Percentiles rank a stretch among this genome's conserved stretches.
Conservation (phyloP, 371 early-diverging fungal genomes). For the Blyttiomyces sp. region DNA sequence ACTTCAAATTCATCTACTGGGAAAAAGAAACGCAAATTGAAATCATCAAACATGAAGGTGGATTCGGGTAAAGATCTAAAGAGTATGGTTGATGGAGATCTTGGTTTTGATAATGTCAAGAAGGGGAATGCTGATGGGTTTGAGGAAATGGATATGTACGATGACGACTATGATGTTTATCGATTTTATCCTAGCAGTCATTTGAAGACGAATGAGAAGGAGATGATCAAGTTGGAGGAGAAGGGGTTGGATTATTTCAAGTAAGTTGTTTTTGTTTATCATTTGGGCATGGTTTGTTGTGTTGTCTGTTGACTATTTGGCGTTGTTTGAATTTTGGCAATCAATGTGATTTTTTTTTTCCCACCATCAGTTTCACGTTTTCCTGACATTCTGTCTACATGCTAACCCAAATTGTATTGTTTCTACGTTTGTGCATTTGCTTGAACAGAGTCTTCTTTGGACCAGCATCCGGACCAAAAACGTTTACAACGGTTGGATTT, state of each 20-base stretch:
- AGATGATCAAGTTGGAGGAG: not conserved
- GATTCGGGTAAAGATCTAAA: too few species aligned
- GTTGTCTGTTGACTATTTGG: too few species aligned
- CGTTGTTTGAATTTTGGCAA: not conserved
- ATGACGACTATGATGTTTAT: not conserved
- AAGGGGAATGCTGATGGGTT: too few species aligned
- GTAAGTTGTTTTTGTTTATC: not conserved
- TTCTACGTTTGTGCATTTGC: not conserved
- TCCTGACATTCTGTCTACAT: not conserved
- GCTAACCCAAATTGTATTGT: not conserved
- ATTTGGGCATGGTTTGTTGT: too few species aligned
- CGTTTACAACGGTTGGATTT: conserved; percentile 27
- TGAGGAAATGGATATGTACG: too few species aligned
- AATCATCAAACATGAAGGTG: too few species aligned
- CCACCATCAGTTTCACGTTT: too few species aligned
- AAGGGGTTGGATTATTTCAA: conserved; percentile 8
- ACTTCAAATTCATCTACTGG: too few species aligned
- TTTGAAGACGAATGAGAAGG: not conserved
- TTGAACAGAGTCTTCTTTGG: conserved; percentile 23
- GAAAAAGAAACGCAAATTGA: too few species aligned
- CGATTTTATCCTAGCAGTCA: not conserved
- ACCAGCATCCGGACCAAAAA: conserved; percentile 32
- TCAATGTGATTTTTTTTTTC: not conserved
- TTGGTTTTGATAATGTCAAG: too few species aligned
- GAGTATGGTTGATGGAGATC: too few species aligned